Conservation (phyloP, 257 asterid species). For the Solanum bukasovii region DNA sequence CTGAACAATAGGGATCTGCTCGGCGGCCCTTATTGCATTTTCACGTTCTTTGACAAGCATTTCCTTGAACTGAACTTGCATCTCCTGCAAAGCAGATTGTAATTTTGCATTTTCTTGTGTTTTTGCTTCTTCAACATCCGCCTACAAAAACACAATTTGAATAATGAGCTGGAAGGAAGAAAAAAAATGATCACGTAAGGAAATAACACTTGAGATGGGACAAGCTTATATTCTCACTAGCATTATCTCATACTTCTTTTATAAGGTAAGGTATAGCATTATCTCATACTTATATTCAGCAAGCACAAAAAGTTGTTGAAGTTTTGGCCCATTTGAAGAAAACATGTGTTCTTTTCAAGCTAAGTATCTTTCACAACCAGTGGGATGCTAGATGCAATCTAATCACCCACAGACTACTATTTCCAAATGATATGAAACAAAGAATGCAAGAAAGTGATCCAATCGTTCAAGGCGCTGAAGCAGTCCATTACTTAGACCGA, state of each 20-base stretch:
- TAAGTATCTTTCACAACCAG: neutral
- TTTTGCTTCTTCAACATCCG: constrained; percentile 90
- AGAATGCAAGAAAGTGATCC: neutral
- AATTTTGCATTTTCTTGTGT: constrained; percentile 78
- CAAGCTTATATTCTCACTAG: neutral
- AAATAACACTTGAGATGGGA: neutral
- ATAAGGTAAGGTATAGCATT: neutral
- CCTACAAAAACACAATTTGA: constrained; percentile 26
- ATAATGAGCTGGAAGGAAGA: neutral
- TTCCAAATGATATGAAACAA: neutral
- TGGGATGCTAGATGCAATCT: neutral
- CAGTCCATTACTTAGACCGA: neutral
- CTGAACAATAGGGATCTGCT: constrained; percentile 60
- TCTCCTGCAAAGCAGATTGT: constrained; percentile 70
- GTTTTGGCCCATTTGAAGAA: neutral
- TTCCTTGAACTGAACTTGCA: constrained; percentile 65
- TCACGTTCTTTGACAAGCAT: constrained; percentile 61
- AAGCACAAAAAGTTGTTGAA: neutral
- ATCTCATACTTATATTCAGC: neutral
- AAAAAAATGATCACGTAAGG: neutral
- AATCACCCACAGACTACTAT: neutral
- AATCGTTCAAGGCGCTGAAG: neutral
- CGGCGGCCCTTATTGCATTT: constrained; percentile 43
- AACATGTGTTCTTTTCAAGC: neutral
- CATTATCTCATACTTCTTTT: neutral